Evolutionary conservation across 306 rosid genomes (phyloP).

Genomic region (Fragaria iinumae): DNA sequence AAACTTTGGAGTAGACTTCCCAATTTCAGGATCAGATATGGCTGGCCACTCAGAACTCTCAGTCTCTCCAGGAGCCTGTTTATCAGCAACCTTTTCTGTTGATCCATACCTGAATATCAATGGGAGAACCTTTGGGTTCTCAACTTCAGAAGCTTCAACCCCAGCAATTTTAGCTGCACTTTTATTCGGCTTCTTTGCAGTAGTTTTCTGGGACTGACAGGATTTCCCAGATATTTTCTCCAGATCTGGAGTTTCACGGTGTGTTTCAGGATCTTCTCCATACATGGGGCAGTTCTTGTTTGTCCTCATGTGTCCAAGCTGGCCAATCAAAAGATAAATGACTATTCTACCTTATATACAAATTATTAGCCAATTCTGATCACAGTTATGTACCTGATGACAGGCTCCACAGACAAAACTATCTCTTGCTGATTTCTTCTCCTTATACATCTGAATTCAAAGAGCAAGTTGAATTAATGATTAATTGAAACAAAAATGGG

Average conservation of each 20-base stretch:
- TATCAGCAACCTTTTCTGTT: constrained; percentile 66
- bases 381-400: constrained; percentile 67
- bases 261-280: constrained; percentile 76
- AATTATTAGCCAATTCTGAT: constrained; percentile 7
- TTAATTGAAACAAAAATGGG: constrained; percentile 18
- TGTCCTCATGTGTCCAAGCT: constrained; percentile 98
- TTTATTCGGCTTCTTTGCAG: constrained; percentile 59
- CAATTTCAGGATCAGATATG: constrained; percentile 77
- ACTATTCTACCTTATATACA: constrained; percentile 17
- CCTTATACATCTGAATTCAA: constrained; percentile 68
- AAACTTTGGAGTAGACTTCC: constrained; percentile 56
- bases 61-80: constrained; percentile 45
- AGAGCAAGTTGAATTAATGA: constrained; percentile 20
- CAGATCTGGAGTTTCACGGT: constrained; percentile 54
- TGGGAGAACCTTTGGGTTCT: constrained; percentile 55
- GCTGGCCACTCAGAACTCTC: constrained; percentile 59
- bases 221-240: constrained; percentile 66
- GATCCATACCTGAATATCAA: constrained; percentile 85
- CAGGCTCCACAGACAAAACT: constrained; percentile 92
- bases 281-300: constrained; percentile 98
- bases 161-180: constrained; percentile 54
- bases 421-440: constrained; percentile 91
- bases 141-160: constrained; percentile 53
- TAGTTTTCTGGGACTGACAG: constrained; percentile 55
- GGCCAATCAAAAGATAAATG: constrained; percentile 31